Evolutionary conservation across 192 early-diverging fungal species (phyloP), one percentile per base, ranked within the genome.

Genomic region (Linnemannia elongata): DNA sequence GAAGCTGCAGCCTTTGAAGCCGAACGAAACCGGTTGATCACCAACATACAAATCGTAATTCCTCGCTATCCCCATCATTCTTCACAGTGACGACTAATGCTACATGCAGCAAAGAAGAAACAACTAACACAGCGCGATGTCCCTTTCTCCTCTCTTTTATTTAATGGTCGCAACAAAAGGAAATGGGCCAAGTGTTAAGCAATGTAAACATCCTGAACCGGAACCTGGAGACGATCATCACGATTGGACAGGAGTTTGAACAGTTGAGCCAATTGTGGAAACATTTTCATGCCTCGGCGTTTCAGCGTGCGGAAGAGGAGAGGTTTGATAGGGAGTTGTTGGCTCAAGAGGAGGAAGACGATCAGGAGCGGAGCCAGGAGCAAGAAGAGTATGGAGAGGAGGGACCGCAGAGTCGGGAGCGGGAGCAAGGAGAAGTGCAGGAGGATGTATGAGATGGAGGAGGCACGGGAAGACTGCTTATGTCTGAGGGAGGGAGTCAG

Each of bases 241-340:
- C 90, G 18, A 90, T 93, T 69, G 90, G 91, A 12, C 87, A 85
- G 45, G 91, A 93, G 60, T 93, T 93, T 84, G 88, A 90, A 49
- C 82, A 90, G 36, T 83, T 91, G 45, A 80, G 90, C 12, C 72
- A 85, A 5, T 74, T 92, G 4, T 93, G 92, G 92, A 81, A 87
- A 24, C 54, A 88, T 49, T 93, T 93, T 73, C 89, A 91, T 77
- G 69, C 76, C 1, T 86, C 77, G 4, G 52, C 71, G 9, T 86
- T 68, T 18, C 84, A 81, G 76, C 36, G 60, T 17, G 75, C 66
- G 24, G 71, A 85, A 12, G 77, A 85, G 13, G 82, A 85, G 30
- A 30, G 57, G 22, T 35, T 47, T 22, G 52, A 39, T 20, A 36
- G 33, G 30, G 35, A 41, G 52, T 36, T 35, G 52, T 36, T 55